A percentile compares a stretch with the other conserved stretches of the same genome.
Evolutionary conservation across 139 green algal species (phyloP).

Genomic region (Gonium pectorale): DNA sequence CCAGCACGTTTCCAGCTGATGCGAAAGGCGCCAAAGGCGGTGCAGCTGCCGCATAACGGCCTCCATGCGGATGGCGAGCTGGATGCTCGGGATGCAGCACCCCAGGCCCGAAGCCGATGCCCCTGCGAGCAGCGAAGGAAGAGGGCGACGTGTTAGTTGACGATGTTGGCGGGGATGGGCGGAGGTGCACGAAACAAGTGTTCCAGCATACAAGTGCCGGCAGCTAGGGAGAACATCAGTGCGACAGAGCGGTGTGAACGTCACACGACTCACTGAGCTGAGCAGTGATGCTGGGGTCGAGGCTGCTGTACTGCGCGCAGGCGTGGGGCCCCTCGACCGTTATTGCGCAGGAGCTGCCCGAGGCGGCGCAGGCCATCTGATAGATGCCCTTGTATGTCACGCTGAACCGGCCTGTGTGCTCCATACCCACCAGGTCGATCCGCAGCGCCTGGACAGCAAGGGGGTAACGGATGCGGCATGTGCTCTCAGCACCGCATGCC

Average conservation of each 20-base stretch:
- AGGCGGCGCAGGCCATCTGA: not conserved
- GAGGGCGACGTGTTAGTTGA: no score
- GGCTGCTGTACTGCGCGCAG: not conserved
- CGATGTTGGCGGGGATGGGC: no score
- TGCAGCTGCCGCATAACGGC: constrained; percentile 6
- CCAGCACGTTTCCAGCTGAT: constrained; percentile 30
- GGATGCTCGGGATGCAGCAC: not conserved
- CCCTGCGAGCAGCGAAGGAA: not conserved
- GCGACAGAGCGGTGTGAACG: no score
- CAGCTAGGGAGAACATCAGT: no score
- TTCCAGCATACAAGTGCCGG: no score
- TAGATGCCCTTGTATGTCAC: not conserved
- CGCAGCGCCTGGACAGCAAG: constrained; percentile 30
- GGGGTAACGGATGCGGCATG: no score
- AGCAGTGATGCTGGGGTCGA: not conserved
- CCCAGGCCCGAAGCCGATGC: not conserved
- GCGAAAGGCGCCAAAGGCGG: not conserved
- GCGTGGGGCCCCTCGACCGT: not conserved
- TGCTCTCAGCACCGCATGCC: no score
- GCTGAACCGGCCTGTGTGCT: constrained; percentile 1
- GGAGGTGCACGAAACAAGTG: no score
- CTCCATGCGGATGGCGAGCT: constrained; percentile 3
- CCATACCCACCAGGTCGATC: constrained; percentile 2
- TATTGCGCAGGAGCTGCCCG: not conserved
- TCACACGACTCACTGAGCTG: not conserved